phyloP scores from a whole-genome alignment of 306 rosid genomes.

The Herpetospermum pedunculosum region DNA sequence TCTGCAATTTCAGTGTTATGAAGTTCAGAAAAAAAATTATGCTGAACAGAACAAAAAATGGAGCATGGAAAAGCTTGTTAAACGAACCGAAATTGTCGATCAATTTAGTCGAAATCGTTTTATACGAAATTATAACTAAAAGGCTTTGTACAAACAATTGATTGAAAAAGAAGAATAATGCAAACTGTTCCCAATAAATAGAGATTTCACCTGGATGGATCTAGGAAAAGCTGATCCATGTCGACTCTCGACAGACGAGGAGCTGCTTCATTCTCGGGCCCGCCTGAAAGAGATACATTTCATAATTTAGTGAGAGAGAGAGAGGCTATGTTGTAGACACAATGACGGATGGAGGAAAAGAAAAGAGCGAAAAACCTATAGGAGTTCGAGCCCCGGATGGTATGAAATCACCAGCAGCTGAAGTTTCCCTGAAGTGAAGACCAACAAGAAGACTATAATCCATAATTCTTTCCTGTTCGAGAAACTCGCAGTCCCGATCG shows the following conservation, averaged over 20 bases:
- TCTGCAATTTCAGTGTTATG: constrained; percentile 23
- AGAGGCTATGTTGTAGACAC: neutral
- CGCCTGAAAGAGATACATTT: constrained; percentile 23
- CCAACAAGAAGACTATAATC: constrained; percentile 86
- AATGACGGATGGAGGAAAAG: neutral
- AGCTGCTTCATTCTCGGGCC: constrained; percentile 32
- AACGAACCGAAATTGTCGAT: neutral
- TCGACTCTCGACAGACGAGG: constrained; percentile 37
- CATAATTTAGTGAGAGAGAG: neutral
- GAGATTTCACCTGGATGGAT: constrained; percentile 55
- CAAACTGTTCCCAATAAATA: neutral
- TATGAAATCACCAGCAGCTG: constrained; percentile 51
- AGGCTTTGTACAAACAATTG: neutral
- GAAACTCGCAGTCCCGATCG: constrained; percentile 81
- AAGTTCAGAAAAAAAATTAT: neutral
- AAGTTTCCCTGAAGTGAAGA: constrained; percentile 64
- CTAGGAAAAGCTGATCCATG: constrained; percentile 48
- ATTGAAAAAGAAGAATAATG: neutral
- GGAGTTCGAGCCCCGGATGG: constrained; percentile 39
- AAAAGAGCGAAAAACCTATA: constrained; percentile 27
- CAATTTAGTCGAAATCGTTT: neutral
- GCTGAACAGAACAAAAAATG: neutral
- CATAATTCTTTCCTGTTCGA: constrained; percentile 89
- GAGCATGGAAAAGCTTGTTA: neutral
- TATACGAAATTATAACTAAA: neutral